Percentiles rank a stretch among this genome's conserved stretches.
These are phyloP conservation scores for Naganishia friedmannii DNA, from an alignment of 768 basidiomycete genomes.

Conservation along the genomic window DNA sequence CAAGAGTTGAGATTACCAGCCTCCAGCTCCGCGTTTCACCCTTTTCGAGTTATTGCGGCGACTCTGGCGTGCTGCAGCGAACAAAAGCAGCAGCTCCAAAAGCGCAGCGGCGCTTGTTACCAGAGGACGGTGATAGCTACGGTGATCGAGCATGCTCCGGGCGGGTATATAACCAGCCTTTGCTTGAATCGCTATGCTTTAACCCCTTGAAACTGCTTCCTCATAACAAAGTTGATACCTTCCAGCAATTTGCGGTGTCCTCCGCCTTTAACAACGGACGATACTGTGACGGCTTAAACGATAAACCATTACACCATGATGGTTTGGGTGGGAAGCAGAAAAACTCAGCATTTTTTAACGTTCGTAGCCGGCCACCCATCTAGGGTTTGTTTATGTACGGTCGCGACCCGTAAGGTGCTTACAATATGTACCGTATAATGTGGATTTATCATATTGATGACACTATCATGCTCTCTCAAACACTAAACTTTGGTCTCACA, in stretches of 20 bases:
- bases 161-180: background rate
- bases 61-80: no score
- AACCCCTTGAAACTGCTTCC: background rate
- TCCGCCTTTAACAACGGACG: constrained; percentile 16
- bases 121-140: no score
- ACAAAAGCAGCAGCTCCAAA: no score
- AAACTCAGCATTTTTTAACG: constrained; percentile 20
- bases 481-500: no score
- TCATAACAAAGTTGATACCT: constrained; percentile 21
- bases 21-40: no score
- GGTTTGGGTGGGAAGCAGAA: constrained; percentile 25
- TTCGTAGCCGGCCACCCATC: constrained; percentile 6
- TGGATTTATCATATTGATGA: background rate
- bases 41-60: no score
- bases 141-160: constrained; percentile 1
- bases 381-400: constrained; percentile 1
- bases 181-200: background rate
- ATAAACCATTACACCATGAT: constrained; percentile 24
- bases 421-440: background rate
- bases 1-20: no score
- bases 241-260: constrained; percentile 25
- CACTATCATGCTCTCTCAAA: background rate
- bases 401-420: constrained; percentile 24
- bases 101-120: no score
- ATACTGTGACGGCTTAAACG: constrained; percentile 27